Evolutionary conservation across 2,329 filamentous ascomycete genomes (phyloP), one percentile per base, ranked within the genome.

Genomic region (Colletotrichum sp.): DNA sequence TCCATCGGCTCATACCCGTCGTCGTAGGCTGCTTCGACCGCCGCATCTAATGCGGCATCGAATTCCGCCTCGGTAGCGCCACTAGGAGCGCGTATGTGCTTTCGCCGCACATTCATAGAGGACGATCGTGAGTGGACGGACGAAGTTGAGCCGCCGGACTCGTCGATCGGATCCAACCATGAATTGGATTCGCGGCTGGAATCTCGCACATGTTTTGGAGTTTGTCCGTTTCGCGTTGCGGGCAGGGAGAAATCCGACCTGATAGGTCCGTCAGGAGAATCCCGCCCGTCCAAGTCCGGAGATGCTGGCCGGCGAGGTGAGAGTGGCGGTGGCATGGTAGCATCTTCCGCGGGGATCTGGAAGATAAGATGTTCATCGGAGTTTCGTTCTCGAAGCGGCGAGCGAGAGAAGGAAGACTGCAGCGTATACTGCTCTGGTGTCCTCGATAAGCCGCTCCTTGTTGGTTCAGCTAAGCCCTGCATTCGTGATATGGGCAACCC

Each of bases 11-110:
- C 95, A 76, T 95, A 94, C 1, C 94, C 94, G 76, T 98, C 95
- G 81, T 98, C 94, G 82, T 98, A 99, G 7, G 96, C 97, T 65
- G 96, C 96, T 83, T 98, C 97, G 11, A 98, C 96, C 16, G 97
- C 97, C 29, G 96, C 96, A 84, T 98, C 96, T 57, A 98, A 88
- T 6, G 97, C 97, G 11, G 95, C 95, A 83, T 98, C 96, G 77
- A 98, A 98, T 80, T 98, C 96, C 8, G 94, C 93, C 81, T 98
- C 95, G 0, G 95, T 97, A 34, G 90, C 91, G 58, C 92, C 92
- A 76, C 94, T 96, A 4, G 88, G 81, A 43, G 87, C 88, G 63
- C 93, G 91, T 67, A 95, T 90, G 76, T 94, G 93, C 79, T 93
- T 94, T 76, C 93, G 89, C 75, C 91, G 89, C 62, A 94, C 84